These are phyloP conservation scores for Podospora anserina DNA, from an alignment of 495 filamentous ascomycete genomes.

Conservation along the genomic window DNA sequence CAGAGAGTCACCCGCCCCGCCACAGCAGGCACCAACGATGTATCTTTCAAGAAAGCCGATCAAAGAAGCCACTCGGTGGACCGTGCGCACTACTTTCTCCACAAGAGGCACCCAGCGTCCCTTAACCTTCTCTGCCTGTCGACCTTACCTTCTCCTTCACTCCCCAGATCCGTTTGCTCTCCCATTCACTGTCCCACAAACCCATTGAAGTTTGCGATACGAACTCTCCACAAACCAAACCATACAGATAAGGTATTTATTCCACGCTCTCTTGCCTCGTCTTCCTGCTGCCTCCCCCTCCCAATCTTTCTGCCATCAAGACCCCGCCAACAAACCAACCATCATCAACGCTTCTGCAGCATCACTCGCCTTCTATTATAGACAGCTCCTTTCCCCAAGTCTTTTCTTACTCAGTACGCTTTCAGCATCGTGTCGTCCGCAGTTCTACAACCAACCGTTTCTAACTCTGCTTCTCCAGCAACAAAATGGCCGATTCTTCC, in stretches of 20 bases:
- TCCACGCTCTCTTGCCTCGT: background rate
- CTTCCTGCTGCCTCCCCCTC: background rate
- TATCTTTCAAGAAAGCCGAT: background rate
- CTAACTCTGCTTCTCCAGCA: background rate
- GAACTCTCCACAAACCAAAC: background rate
- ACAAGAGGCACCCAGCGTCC: constrained; percentile 1
- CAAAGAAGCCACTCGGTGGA: background rate
- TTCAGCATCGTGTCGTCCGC: background rate
- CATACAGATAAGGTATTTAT: background rate
- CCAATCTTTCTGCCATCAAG: background rate
- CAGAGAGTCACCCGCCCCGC: background rate
- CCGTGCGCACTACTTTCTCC: background rate
- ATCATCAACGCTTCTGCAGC: constrained; percentile 13
- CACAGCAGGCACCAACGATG: constrained; percentile 5
- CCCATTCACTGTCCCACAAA: background rate
- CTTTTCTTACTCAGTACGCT: background rate
- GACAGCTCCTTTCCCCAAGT: background rate
- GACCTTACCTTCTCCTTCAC: background rate
- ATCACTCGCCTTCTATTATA: background rate
- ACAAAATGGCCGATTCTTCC: constrained; percentile 18
- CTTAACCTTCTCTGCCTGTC: background rate
- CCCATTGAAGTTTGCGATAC: background rate
- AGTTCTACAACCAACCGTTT: background rate
- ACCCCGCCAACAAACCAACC: background rate
- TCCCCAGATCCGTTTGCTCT: background rate